These are phyloP conservation scores for Protomyces arabidopsidicola DNA, from an alignment of 1,139 yeast species.

Conservation along the genomic window DNA sequence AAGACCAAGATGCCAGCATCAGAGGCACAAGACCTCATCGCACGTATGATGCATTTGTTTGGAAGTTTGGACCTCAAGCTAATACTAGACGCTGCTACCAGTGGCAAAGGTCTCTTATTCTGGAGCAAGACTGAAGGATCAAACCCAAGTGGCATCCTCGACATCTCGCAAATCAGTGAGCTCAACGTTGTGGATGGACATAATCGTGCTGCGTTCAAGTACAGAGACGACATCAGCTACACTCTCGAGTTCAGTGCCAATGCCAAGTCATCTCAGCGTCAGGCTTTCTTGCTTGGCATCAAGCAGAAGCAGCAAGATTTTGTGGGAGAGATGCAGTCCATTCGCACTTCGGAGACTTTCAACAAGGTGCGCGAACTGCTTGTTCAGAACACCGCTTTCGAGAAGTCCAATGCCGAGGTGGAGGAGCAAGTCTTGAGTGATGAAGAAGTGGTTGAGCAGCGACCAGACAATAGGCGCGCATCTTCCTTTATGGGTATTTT, in stretches of 20 bases:
- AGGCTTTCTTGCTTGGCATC: slow-evolving; percentile 8
- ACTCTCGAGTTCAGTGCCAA: slow-evolving; percentile 4
- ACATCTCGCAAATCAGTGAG: slow-evolving; percentile 1
- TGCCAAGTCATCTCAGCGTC: neutral
- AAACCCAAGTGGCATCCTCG: slow-evolving; percentile 18
- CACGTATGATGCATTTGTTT: slow-evolving; percentile 2
- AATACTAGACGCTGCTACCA: slow-evolving; percentile 10
- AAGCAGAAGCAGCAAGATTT: neutral
- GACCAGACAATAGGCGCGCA: neutral
- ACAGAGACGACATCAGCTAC: slow-evolving; percentile 4
- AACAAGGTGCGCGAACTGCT: slow-evolving; percentile 1
- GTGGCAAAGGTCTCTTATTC: slow-evolving; percentile 16
- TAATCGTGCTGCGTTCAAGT: slow-evolving; percentile 1
- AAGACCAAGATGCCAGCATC: slow-evolving; percentile 7
- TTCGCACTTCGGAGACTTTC: slow-evolving; percentile 3
- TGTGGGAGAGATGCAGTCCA: neutral
- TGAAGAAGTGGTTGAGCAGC: slow-evolving; percentile 1
- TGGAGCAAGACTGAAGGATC: neutral
- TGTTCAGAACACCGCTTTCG: slow-evolving; percentile 14
- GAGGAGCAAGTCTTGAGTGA: slow-evolving; percentile 12
- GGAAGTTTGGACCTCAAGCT: neutral
- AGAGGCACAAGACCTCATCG: slow-evolving; percentile 8
- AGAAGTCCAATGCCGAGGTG: neutral
- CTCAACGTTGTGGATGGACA: neutral
- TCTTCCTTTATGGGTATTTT: neutral